Conservation (phyloP, 1,139 yeast species). For the Meyerozyma guilliermondii region DNA sequence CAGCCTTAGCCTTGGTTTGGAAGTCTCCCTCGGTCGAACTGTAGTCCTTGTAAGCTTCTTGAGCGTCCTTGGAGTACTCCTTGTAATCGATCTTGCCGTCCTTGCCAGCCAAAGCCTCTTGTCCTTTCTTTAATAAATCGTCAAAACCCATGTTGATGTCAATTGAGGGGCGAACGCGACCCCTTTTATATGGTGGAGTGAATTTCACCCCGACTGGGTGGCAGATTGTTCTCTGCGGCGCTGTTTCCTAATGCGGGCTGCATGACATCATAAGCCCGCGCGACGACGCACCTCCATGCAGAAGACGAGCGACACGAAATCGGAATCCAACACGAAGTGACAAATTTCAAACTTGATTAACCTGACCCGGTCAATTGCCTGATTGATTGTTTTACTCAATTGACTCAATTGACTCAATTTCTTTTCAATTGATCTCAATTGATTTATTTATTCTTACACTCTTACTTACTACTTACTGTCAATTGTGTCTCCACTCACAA, state of each 20-base stretch:
- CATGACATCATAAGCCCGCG: background rate
- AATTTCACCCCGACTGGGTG: background rate
- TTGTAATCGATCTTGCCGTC: constrained; percentile 7
- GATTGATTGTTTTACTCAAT: too few species aligned
- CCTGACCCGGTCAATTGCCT: too few species aligned
- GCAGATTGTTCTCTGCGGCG: constrained; percentile 2
- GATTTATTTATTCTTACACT: background rate
- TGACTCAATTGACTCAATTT: too few species aligned
- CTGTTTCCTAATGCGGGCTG: background rate
- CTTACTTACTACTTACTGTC: background rate
- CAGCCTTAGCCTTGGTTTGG: constrained; percentile 10
- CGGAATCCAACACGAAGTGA: too few species aligned
- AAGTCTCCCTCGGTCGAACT: constrained; percentile 7
- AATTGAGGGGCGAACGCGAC: constrained; percentile 4
- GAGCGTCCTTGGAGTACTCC: constrained; percentile 8
- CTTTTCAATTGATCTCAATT: background rate
- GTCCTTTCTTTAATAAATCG: constrained; percentile 24
- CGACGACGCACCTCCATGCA: background rate
- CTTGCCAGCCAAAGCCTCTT: constrained; percentile 3
- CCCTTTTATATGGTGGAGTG: background rate
- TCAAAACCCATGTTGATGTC: constrained; percentile 19
- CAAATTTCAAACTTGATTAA: too few species aligned
- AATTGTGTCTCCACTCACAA: too few species aligned
- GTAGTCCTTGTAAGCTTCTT: constrained; percentile 8
- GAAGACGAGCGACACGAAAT: background rate